Evolutionary conservation across 2,329 filamentous ascomycete genomes (phyloP), one percentile per base, ranked within the genome.

Genomic region (Cladophialophora bantiana): DNA sequence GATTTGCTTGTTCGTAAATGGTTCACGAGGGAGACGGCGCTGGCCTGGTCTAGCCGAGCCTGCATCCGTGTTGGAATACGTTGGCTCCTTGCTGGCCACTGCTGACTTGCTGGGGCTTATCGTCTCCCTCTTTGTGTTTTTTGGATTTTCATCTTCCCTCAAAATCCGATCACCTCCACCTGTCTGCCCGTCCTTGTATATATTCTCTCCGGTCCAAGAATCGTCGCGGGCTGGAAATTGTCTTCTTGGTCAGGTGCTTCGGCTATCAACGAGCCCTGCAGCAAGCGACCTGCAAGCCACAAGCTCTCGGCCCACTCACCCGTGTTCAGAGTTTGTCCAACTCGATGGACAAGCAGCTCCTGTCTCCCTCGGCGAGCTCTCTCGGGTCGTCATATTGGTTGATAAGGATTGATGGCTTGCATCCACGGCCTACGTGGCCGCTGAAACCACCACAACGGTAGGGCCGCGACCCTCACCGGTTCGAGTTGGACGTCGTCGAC

Each of bases 261-360:
- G 18, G 53, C 18, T 50, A 31, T 58, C 42, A 18, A 53, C 50
- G 40, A 65, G 54, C 62, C 66, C 66, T 65, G 66, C 66, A 65
- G 64, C 62, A 65, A 62, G 48, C 65, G 62, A 68, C 50, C 40
- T 68, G 66, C 66, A 68, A 66, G 66, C 66, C 66, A 68, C 66
- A 52, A 45, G 35, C 42, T 63, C 42, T 32, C 34, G 59, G 36
- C 59, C 59, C 50, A 48, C 52, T 45, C 32, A 38, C 52, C 62
- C 62, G 54, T 61, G 62, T 65, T 34, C 52, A 65, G 38, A 38
- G 54, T 50, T 50, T 60, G 40, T 55, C 53, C 35, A 59, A 34
- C 45, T 48, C 45, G 15, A 58, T 54, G 12, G 48, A 34, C 52
- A 20, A 31, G 26, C 59, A 31, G 38, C 53, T 35, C 48, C 48